Evolutionary conservation across 306 rosid genomes (phyloP), one percentile per base, ranked within the genome.

Genomic region (Inga leiocalycina): DNA sequence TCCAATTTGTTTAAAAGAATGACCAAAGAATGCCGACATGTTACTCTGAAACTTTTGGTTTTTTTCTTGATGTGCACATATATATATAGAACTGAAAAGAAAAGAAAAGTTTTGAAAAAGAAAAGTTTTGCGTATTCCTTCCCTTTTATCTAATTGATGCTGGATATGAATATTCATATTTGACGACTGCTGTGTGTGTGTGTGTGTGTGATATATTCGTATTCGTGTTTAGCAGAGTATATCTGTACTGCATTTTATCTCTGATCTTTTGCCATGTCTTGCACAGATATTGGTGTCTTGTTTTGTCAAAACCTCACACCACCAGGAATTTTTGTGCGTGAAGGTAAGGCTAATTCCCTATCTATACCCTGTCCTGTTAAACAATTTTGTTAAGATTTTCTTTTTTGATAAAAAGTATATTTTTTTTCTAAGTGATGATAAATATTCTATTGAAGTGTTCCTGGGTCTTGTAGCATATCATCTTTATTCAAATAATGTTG

Each of bases 271-370:
- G n/a, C 76, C 61, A 35, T 86, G 54, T 75, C 66, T 77, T 54
- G 81, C 81, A 43, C 93, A 96, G 99, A 91, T 96, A 79, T 79
- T 96, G 89, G 81, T 96, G 83, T 93, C 99, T 41, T 96, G 99
- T 84, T 96, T 96, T 66, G 98, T 96, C 81, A 93, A 96, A 92
- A 96, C 98, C 76, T 92, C 99, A 14, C 98, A 91, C 88, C 79
- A 80, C 71, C 97, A 93, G 91, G 98, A 93, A 87, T 96, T 93
- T 87, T 89, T 93, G 35, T 89, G 99, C 72, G 99, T 96, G 35
- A 93, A 92, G 97, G 99, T 93, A 8, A 88, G 89, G 65, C 32
- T 35, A 67, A 62, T 72, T 86, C 71, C 78, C 68, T 76, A 69
- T 65, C 37, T 8, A 43, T 51, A 49, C 19, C 2, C 4, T 48